Conservation (phyloP, 805 yeast species). For the Candida oleophila region DNA sequence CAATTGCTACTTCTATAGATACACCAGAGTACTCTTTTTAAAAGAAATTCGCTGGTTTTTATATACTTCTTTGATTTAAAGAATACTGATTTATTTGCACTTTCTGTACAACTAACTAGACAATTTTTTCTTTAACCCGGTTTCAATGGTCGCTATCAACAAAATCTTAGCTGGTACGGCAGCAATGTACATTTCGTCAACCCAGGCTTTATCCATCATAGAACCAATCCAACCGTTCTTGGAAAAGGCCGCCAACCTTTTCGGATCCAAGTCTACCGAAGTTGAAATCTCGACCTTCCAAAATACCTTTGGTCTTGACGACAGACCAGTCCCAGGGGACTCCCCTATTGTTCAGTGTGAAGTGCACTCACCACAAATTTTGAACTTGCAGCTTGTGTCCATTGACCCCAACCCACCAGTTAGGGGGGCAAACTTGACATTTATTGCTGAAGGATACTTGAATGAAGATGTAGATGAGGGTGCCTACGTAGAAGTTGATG, state of each 20-base stretch:
- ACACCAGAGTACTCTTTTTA: too few relatives aligned
- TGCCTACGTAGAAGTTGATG: slow-evolving; percentile 92
- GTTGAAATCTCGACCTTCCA: slow-evolving; percentile 22
- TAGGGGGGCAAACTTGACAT: slow-evolving; percentile 80
- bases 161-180: slow-evolving; percentile 3
- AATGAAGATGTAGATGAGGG: slow-evolving; percentile 66
- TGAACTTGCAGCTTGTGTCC: slow-evolving; percentile 57
- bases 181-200: slow-evolving; percentile 12
- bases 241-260: slow-evolving; percentile 14
- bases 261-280: slow-evolving; percentile 3
- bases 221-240: slow-evolving; percentile 15
- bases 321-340: slow-evolving; percentile 83
- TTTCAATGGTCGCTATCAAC: slow-evolving; percentile 1
- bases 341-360: slow-evolving; percentile 86
- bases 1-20: neutral
- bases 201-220: slow-evolving; percentile 20
- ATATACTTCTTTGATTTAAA: too few relatives aligned
- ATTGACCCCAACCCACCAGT: slow-evolving; percentile 86
- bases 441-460: slow-evolving; percentile 70
- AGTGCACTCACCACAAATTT: slow-evolving; percentile 55
- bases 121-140: neutral
- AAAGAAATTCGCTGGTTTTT: too few relatives aligned
- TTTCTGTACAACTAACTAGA: neutral
- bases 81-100: neutral
- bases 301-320: slow-evolving; percentile 28